Evolutionary conservation across 768 basidiomycete species (phyloP).

Genomic region (Hydnomerulius pinastri): DNA sequence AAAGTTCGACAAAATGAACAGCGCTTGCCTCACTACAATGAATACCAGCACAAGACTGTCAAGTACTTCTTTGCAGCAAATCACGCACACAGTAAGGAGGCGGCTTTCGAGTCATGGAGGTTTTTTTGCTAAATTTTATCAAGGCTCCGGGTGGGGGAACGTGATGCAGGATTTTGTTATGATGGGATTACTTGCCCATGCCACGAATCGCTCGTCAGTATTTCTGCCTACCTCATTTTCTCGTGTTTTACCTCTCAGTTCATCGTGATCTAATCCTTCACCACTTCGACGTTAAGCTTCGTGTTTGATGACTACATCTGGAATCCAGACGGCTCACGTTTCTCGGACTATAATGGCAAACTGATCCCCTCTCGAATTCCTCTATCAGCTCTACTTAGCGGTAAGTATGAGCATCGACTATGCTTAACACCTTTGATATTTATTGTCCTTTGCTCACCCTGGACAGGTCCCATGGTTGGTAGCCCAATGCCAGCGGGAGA

Average conservation of each 20-base stretch:
- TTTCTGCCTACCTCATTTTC: not conserved
- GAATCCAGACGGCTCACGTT: slow-evolving; percentile 36
- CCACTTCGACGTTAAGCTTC: slow-evolving; percentile 25
- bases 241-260: not conserved
- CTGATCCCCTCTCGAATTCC: slow-evolving; percentile 43
- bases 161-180: slow-evolving; percentile 43
- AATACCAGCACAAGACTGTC: slow-evolving; percentile 33
- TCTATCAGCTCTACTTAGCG: slow-evolving; percentile 40
- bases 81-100: slow-evolving; percentile 42
- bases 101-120: no score
- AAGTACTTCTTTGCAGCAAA: slow-evolving; percentile 52
- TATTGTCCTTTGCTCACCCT: not conserved
- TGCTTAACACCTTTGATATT: not conserved
- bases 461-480: slow-evolving; percentile 44
- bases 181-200: slow-evolving; percentile 37
- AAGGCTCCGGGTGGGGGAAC: slow-evolving; percentile 44
- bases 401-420: slow-evolving; percentile 19
- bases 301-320: slow-evolving; percentile 48
- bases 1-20: slow-evolving; percentile 40
- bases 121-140: not conserved
- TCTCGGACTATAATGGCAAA: slow-evolving; percentile 38
- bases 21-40: slow-evolving; percentile 42
- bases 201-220: slow-evolving; percentile 37
- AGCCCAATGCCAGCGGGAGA: slow-evolving; percentile 37
- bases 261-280: slow-evolving; percentile 4